Evolutionary conservation across 2,329 filamentous ascomycete species (phyloP).

Genomic region (Diplodia corticola): DNA sequence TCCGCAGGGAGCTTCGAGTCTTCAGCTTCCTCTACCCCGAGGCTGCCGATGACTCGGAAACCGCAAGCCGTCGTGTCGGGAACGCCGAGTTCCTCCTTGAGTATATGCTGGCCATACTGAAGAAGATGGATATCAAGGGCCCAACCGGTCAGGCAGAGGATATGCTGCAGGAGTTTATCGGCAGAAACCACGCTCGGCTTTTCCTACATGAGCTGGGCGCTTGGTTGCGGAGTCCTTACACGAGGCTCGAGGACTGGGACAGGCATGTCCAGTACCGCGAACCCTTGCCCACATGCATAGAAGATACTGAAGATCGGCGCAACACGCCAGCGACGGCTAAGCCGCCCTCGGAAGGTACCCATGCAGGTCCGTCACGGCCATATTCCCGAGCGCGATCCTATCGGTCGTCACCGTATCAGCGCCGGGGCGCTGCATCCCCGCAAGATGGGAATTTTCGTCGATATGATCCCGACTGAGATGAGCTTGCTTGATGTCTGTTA

Average conservation of each 20-base stretch:
- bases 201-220: slow-evolving; percentile 83
- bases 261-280: slow-evolving; percentile 68
- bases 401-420: slow-evolving; percentile 9
- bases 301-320: background rate
- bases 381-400: background rate
- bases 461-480: background rate
- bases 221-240: slow-evolving; percentile 81
- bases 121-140: slow-evolving; percentile 77
- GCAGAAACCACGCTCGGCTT: slow-evolving; percentile 68
- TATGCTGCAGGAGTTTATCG: slow-evolving; percentile 75
- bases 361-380: background rate
- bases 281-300: slow-evolving; percentile 23
- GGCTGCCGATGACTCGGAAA: slow-evolving; percentile 27
- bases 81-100: slow-evolving; percentile 85
- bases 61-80: slow-evolving; percentile 53
- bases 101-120: slow-evolving; percentile 81
- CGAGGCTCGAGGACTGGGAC: slow-evolving; percentile 75
- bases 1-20: slow-evolving; percentile 79
- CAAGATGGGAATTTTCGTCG: background rate
- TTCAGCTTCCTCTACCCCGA: slow-evolving; percentile 66
- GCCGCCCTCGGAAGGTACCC: background rate
- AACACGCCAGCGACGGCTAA: background rate
- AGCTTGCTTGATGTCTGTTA: background rate
- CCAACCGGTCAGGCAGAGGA: slow-evolving; percentile 77
- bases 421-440: background rate